These are phyloP conservation scores for Camellia lanceoleosa DNA, from an alignment of 148 eudicot genomes.

Conservation along the genomic window DNA sequence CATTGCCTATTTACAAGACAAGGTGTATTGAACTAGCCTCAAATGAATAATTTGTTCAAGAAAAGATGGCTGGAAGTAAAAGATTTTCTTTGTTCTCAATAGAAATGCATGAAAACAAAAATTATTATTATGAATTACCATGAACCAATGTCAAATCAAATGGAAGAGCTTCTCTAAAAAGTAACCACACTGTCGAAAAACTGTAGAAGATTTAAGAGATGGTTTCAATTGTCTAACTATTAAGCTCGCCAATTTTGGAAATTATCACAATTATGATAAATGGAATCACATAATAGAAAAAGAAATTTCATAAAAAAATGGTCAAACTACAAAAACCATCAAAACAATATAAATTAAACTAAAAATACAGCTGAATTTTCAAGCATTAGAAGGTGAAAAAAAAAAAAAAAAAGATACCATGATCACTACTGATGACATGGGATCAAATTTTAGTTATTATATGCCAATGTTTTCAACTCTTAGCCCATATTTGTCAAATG, in stretches of 20 bases:
- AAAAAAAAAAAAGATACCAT: no score
- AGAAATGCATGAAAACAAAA: neutral
- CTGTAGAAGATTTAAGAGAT: neutral
- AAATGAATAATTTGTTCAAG: neutral
- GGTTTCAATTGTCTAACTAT: neutral
- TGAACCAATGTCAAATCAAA: neutral
- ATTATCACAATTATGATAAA: neutral
- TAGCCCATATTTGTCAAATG: neutral
- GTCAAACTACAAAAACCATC: neutral
- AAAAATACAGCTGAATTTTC: neutral
- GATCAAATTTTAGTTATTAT: neutral
- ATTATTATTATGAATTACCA: neutral
- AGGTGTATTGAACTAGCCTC: neutral
- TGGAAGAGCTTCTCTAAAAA: neutral
- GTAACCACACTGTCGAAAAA: neutral
- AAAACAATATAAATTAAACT: no score
- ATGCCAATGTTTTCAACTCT: neutral
- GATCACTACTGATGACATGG: neutral
- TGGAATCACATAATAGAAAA: neutral
- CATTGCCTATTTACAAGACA: neutral
- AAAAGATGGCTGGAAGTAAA: neutral
- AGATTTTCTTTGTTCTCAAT: neutral
- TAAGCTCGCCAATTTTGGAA: neutral
- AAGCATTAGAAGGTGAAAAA: no score
- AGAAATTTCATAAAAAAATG: no score